These are phyloP conservation scores for Stachybotrys chlorohalonatus DNA, from an alignment of 2,329 filamentous ascomycete species.

Conservation along the genomic window DNA sequence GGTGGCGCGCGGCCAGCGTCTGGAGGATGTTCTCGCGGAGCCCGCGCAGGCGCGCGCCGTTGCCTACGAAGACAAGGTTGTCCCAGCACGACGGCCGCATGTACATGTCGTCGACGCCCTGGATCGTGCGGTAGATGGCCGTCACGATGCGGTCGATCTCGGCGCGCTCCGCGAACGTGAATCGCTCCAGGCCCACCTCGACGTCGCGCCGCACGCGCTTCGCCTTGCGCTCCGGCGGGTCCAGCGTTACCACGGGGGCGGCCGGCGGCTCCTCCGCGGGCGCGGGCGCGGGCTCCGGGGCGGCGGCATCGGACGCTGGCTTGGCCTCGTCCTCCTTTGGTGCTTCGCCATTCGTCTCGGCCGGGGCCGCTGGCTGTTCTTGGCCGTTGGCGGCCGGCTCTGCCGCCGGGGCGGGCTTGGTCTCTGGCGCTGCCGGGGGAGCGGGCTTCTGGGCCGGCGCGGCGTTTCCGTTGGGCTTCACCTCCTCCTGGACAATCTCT, in stretches of 20 bases:
- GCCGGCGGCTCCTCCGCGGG: not conserved
- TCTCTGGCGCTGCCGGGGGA: constrained; percentile 2
- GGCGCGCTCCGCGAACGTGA: constrained; percentile 56
- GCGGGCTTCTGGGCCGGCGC: constrained; percentile 18
- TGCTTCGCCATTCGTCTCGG: constrained; percentile 1
- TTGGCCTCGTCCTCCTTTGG: constrained; percentile 9
- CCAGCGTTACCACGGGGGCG: constrained; percentile 7
- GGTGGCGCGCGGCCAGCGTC: constrained; percentile 70
- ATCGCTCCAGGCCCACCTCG: constrained; percentile 70
- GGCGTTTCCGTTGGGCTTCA: constrained; percentile 9
- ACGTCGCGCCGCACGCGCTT: constrained; percentile 56
- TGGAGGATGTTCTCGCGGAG: constrained; percentile 84
- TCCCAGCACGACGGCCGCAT: constrained; percentile 89
- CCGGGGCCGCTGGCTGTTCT: constrained; percentile 4
- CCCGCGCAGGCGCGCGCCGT: constrained; percentile 63
- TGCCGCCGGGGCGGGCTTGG: not conserved
- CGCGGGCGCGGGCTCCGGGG: not conserved
- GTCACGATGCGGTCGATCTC: constrained; percentile 79
- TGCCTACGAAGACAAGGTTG: constrained; percentile 82
- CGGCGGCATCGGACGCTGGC: constrained; percentile 6
- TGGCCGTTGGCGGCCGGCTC: constrained; percentile 7
- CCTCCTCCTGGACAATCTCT: constrained; percentile 51
- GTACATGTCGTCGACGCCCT: constrained; percentile 73
- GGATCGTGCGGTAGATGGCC: constrained; percentile 74
- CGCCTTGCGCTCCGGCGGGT: constrained; percentile 35